Conservation (phyloP, 1,139 yeast species). For the Blastobotrys raffinosifermentans region DNA sequence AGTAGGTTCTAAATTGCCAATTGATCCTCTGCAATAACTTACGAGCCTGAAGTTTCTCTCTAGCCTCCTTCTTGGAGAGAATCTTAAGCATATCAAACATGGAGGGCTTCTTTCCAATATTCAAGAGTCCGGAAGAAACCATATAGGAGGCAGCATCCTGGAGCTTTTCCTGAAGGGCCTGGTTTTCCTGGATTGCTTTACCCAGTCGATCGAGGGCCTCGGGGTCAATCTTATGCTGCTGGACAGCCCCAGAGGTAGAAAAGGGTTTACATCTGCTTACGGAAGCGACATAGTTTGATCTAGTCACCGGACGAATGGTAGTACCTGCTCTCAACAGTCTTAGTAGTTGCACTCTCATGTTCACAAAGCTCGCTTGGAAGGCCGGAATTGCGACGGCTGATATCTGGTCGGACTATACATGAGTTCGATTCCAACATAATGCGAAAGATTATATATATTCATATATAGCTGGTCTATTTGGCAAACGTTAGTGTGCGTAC, state of each 20-base stretch:
- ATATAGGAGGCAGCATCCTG: conserved; percentile 9
- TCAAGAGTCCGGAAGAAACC: conserved; percentile 6
- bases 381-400: no score
- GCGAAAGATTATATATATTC: neutral
- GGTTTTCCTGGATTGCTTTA: conserved; percentile 5
- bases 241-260: no score
- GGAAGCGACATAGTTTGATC: no score
- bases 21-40: neutral
- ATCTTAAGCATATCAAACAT: conserved; percentile 11
- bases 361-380: no score
- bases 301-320: no score
- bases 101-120: conserved; percentile 10
- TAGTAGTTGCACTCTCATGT: no score
- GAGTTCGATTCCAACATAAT: no score
- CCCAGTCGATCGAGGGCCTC: neutral
- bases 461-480: conserved; percentile 14
- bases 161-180: conserved; percentile 9
- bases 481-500: conserved; percentile 10
- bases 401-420: no score
- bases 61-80: conserved; percentile 11
- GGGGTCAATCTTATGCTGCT: no score
- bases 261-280: no score
- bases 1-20: neutral
- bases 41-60: conserved; percentile 10
- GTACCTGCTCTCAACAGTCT: no score